Evolutionary conservation across 1,139 yeast species (phyloP), one percentile per base, ranked within the genome.

Genomic region (Saccharomyces hybrid): DNA sequence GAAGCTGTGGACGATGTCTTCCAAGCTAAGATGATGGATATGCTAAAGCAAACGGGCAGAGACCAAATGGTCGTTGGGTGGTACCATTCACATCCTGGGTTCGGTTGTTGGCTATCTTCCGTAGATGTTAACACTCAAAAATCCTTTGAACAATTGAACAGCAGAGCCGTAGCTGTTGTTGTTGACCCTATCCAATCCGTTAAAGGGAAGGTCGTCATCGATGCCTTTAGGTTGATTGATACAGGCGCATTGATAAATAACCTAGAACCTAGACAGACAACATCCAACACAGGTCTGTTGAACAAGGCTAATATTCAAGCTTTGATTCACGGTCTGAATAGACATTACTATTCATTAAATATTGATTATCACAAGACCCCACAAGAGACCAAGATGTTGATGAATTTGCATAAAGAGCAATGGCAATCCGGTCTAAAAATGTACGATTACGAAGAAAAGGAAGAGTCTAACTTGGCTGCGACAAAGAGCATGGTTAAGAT

Each of bases 21-120:
- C 76, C 99, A 95, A 72, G 91, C 99, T 11, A 87, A 86, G 70
- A 95, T 95, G 99, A 95, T 95, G 99, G 99, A 95, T 68, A 93
- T 95, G 99, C 81, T 95, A 67, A 84, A 89, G 73, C 99, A 95
- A 72, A 95, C 99, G 0, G 99, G 99, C 26, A 82, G 98, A 72
- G 98, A 89, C 73, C 96, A 91, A 71, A 90, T 89, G 89, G 99
- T 95, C 62, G 98, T 91, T 51, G 98, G 98, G 47, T 91, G 98
- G 99, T 95, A 95, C 76, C 99, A 93, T 70, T 91, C 98, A 28
- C 99, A 93, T 74, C 99, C 99, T 1, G 99, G 99, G 21, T 93
- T 91, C 71, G 99, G 99, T n/a, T 93, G 99, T 76, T 93, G 99
- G 98, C 79, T 93, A 65, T 90, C 97, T 6, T 84, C 95, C 26